Evolutionary conservation across 108 stramenopile species (phyloP).

Genomic region (Cyclotella baltica): DNA sequence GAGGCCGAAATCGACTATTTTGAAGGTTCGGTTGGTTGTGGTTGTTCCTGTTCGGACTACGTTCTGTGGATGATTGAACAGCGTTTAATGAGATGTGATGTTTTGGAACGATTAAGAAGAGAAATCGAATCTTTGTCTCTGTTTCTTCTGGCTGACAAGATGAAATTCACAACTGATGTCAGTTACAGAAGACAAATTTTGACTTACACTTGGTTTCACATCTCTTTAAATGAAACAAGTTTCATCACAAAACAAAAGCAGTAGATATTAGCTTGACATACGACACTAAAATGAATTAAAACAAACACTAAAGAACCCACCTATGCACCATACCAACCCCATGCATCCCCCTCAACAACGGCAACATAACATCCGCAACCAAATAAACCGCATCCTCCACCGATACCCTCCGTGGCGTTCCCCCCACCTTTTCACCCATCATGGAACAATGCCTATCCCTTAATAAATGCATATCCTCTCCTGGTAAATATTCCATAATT

Average conservation of each 20-base stretch:
- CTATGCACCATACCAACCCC: constrained; percentile 82
- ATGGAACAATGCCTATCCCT: constrained; percentile 61
- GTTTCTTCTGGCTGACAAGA: background rate
- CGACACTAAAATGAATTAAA: background rate
- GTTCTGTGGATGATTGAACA: constrained; percentile 53
- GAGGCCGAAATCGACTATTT: constrained; percentile 87
- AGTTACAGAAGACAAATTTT: background rate
- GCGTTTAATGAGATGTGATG: background rate
- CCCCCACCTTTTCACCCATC: background rate
- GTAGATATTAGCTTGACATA: too few relatives aligned
- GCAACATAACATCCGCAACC: constrained; percentile 80
- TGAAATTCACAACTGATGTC: too few relatives aligned
- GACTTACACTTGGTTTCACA: background rate
- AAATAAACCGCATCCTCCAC: constrained; percentile 82
- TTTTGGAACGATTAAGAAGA: background rate
- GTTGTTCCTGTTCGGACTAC: constrained; percentile 63
- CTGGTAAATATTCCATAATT: constrained; percentile 87
- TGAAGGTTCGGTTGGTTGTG: constrained; percentile 43
- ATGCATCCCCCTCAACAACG: constrained; percentile 81
- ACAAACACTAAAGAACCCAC: constrained; percentile 62
- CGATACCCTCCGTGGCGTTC: constrained; percentile 53
- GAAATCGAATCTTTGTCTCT: background rate
- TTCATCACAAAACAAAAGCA: background rate
- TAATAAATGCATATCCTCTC: constrained; percentile 84
- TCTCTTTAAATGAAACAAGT: background rate